Percentiles rank a stretch among this genome's conserved stretches.
Conservation (phyloP, 306 rosid species). For the Citrullus mucosospermus region DNA sequence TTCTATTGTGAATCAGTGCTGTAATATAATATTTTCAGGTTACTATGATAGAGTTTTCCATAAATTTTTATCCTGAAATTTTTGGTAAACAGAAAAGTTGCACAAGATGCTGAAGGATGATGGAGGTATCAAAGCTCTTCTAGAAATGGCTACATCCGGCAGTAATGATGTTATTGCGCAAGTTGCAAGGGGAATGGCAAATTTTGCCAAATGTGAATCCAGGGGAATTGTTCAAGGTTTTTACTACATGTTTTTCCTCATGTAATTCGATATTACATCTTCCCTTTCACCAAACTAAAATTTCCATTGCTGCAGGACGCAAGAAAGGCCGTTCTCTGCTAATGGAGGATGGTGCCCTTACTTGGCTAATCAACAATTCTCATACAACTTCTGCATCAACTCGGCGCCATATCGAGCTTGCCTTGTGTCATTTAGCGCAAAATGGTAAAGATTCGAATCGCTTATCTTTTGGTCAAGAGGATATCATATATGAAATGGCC, state of each 20-base stretch:
- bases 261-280: not conserved
- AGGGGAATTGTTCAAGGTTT: constrained; percentile 44
- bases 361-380: constrained; percentile 40
- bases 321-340: constrained; percentile 39
- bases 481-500: not conserved
- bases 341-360: constrained; percentile 41
- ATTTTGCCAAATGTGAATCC: constrained; percentile 63
- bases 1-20: not conserved
- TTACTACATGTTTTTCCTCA: not conserved
- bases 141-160: constrained; percentile 41
- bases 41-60: not conserved
- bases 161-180: constrained; percentile 49
- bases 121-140: constrained; percentile 52
- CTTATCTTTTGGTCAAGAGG: not conserved
- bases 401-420: constrained; percentile 53
- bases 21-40: not conserved
- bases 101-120: constrained; percentile 42
- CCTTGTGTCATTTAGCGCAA: constrained; percentile 61
- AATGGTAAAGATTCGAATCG: constrained; percentile 26
- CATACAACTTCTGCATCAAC: constrained; percentile 32
- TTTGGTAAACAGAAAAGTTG: constrained; percentile 29
- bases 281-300: not conserved
- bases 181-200: constrained; percentile 58
- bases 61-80: constrained; percentile 4
- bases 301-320: constrained; percentile 28